A percentile compares a stretch with the other conserved stretches of the same genome.
Conservation (phyloP, 2,329 filamentous ascomycete species). For the Septoria petroselini region DNA sequence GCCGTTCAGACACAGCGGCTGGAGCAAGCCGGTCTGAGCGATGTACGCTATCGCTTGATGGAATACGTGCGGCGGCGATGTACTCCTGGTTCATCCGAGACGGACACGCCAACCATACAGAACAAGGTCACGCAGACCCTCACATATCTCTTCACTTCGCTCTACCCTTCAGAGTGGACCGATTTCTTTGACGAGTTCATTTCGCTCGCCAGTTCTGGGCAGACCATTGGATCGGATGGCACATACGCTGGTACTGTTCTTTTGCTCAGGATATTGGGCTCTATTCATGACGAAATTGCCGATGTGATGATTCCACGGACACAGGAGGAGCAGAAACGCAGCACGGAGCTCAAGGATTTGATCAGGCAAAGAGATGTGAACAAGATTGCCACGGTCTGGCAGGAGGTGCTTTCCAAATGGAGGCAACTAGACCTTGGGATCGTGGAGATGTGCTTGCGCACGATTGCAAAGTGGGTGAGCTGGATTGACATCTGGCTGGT, state of each 20-base stretch:
- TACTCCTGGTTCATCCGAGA: conserved; percentile 51
- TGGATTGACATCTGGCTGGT: conserved; percentile 97
- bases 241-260: conserved; percentile 76
- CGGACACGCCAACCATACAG: conserved; percentile 76
- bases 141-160: conserved; percentile 84
- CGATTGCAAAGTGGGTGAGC: conserved; percentile 96
- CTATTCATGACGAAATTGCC: conserved; percentile 95
- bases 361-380: conserved; percentile 81
- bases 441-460: conserved; percentile 82
- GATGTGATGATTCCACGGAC: conserved; percentile 82
- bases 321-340: conserved; percentile 74
- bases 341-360: conserved; percentile 86
- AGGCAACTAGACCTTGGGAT: conserved; percentile 64
- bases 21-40: conserved; percentile 66
- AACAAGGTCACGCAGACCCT: conserved; percentile 97
- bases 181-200: conserved; percentile 89
- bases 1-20: conserved; percentile 77
- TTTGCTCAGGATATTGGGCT: conserved; percentile 82
- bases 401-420: conserved; percentile 81
- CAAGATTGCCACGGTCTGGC: conserved; percentile 86
- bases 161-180: conserved; percentile 85
- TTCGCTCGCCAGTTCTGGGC: conserved; percentile 63
- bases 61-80: conserved; percentile 78
- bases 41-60: conserved; percentile 77
- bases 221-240: conserved; percentile 53